Evolutionary conservation across 2,329 filamentous ascomycete genomes (phyloP).

Genomic region (Claviceps monticola): DNA sequence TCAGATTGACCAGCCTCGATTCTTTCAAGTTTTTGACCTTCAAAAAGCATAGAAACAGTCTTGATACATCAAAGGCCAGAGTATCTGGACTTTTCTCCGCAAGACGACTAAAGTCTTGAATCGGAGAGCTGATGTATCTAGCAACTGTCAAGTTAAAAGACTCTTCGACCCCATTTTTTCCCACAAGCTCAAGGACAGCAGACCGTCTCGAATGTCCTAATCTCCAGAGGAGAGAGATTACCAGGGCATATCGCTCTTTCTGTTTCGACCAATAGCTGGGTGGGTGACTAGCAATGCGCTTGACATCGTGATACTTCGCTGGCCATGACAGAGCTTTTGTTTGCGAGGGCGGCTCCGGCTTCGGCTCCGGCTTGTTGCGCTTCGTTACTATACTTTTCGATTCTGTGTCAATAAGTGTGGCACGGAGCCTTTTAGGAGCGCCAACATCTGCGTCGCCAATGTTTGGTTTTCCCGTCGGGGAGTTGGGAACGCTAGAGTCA

Average conservation of each 20-base stretch:
- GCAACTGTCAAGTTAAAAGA: conserved; percentile 4
- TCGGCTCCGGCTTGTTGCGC: neutral
- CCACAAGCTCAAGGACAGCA: conserved; percentile 13
- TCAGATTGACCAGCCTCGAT: conserved; percentile 2
- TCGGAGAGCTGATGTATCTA: conserved; percentile 7
- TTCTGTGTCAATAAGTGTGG: neutral
- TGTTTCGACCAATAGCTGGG: conserved; percentile 13
- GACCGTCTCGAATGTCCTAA: conserved; percentile 16
- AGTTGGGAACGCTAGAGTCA: conserved; percentile 6
- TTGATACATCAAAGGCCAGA: conserved; percentile 17
- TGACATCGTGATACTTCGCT: conserved; percentile 4
- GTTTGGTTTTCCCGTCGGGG: conserved; percentile 3
- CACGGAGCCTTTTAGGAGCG: conserved; percentile 8
- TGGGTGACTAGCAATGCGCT: conserved; percentile 10
- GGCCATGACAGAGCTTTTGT: neutral
- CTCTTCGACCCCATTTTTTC: conserved; percentile 8
- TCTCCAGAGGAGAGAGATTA: conserved; percentile 17
- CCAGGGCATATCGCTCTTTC: conserved; percentile 17
- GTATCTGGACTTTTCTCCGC: conserved; percentile 5
- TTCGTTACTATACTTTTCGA: neutral
- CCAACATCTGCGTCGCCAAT: conserved; percentile 11
- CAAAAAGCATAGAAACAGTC: conserved; percentile 18
- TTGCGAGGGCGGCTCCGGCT: neutral
- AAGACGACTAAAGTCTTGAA: conserved; percentile 6
- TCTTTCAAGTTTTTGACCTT: conserved; percentile 13